phyloP scores from a whole-genome alignment of 495 filamentous ascomycete genomes.

The Cetradonia linearis region DNA sequence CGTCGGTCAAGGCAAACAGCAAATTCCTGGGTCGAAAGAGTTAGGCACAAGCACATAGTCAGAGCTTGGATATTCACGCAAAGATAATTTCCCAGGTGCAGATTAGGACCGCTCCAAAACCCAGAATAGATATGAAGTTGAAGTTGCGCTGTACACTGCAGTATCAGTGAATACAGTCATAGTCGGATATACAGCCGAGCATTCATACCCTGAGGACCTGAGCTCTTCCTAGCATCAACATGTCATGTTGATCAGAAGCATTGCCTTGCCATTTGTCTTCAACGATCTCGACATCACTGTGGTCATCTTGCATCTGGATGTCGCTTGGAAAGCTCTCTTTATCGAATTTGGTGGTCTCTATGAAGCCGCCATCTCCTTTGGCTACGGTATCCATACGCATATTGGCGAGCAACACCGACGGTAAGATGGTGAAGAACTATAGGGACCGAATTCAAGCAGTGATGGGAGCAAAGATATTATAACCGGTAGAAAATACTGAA shows the following conservation, averaged over 20 bases:
- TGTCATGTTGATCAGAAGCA: constrained; percentile 21
- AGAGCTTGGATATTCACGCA: constrained; percentile 7
- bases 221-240: constrained; percentile 20
- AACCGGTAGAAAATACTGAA: background rate
- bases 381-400: background rate
- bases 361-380: background rate
- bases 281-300: constrained; percentile 5
- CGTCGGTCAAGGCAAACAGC: constrained; percentile 40
- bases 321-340: background rate
- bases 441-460: background rate
- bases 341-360: background rate
- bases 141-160: constrained; percentile 36
- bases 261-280: constrained; percentile 19
- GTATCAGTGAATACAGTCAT: constrained; percentile 8
- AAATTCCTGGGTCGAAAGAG: constrained; percentile 26
- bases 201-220: constrained; percentile 21
- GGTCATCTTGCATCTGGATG: background rate
- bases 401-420: background rate
- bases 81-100: constrained; percentile 23
- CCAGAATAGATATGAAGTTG: constrained; percentile 39
- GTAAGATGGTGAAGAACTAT: background rate
- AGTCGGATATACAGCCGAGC: background rate
- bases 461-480: background rate
- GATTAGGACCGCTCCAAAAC: constrained; percentile 29
- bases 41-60: background rate